Evolutionary conservation across 106 monocot genomes (phyloP).

Genomic region (Platanthera guangdongensis): DNA sequence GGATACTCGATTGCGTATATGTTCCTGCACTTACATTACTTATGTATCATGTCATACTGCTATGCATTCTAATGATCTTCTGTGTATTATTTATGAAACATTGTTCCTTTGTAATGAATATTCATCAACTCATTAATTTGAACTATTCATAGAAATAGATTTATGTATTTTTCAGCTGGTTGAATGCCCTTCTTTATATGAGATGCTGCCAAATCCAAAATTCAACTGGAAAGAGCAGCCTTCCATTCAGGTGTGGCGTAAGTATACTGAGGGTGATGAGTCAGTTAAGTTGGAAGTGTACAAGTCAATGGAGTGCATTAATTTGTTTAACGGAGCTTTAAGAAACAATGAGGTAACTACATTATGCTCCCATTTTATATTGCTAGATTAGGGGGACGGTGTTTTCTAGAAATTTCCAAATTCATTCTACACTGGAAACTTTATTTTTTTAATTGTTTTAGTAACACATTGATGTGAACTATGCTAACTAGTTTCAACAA

Average conservation of each 20-base stretch:
- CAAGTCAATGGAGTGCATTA: constrained; percentile 31
- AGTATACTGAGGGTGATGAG: constrained; percentile 31
- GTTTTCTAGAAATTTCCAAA: not conserved
- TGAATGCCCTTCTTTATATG: constrained; percentile 92
- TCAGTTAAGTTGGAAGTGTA: constrained; percentile 43
- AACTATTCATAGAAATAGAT: not conserved
- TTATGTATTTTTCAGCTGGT: constrained; percentile 42
- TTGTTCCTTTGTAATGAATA: not conserved
- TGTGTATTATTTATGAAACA: not conserved
- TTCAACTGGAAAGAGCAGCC: constrained; percentile 71
- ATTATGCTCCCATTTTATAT: not conserved
- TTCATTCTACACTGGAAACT: not conserved
- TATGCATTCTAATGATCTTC: not conserved
- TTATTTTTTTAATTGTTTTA: not conserved
- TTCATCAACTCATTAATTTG: not conserved
- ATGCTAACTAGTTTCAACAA: not conserved
- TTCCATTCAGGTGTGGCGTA: constrained; percentile 59
- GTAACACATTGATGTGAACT: not conserved
- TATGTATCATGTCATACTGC: not conserved
- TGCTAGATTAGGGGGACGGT: not conserved
- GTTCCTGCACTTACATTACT: not conserved
- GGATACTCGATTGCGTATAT: not conserved
- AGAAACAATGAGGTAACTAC: constrained; percentile 65
- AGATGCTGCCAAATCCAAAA: constrained; percentile 69
- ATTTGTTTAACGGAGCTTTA: constrained; percentile 79